Percentiles rank a stretch among this genome's conserved stretches.
Evolutionary conservation across 768 basidiomycete species (phyloP).

Genomic region (Gymnopilus dilepis): DNA sequence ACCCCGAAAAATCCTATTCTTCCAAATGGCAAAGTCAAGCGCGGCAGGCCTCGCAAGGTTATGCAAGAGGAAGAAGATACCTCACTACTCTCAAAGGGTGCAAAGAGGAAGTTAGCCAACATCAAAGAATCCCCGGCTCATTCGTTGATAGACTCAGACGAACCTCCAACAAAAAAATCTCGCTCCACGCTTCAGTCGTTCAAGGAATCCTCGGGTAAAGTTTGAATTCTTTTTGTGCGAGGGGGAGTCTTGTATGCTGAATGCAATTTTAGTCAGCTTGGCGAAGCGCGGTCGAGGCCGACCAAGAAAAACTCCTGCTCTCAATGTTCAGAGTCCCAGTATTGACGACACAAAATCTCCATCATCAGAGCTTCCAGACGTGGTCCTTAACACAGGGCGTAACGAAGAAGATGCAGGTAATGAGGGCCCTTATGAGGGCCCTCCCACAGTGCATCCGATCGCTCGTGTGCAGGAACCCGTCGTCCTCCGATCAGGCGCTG

Average conservation of each 20-base stretch:
- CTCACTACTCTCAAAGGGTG: constrained; percentile 4
- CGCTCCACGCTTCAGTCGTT: background rate
- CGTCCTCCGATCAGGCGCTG: too few species aligned
- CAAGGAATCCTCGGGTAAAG: background rate
- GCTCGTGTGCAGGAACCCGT: background rate
- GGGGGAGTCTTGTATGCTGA: background rate
- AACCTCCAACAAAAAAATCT: constrained; percentile 18
- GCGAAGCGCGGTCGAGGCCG: constrained; percentile 8
- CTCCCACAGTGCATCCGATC: too few species aligned
- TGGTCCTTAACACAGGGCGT: background rate
- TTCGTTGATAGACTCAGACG: background rate
- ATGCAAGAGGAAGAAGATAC: constrained; percentile 16
- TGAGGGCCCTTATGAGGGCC: too few species aligned
- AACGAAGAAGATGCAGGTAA: too few species aligned
- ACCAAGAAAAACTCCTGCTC: constrained; percentile 6
- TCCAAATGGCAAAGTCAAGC: constrained; percentile 58
- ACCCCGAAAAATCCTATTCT: constrained; percentile 52
- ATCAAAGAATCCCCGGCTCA: constrained; percentile 19
- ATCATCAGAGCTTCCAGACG: background rate
- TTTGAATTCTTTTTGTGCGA: background rate
- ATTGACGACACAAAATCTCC: background rate
- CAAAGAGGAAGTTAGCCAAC: constrained; percentile 21
- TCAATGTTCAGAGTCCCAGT: background rate
- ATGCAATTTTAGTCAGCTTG: background rate
- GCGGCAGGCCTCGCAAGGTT: constrained; percentile 57